Evolutionary conservation across 139 green algal genomes (phyloP), one percentile per base, ranked within the genome.

Genomic region (Chlamydomonas sp.): DNA sequence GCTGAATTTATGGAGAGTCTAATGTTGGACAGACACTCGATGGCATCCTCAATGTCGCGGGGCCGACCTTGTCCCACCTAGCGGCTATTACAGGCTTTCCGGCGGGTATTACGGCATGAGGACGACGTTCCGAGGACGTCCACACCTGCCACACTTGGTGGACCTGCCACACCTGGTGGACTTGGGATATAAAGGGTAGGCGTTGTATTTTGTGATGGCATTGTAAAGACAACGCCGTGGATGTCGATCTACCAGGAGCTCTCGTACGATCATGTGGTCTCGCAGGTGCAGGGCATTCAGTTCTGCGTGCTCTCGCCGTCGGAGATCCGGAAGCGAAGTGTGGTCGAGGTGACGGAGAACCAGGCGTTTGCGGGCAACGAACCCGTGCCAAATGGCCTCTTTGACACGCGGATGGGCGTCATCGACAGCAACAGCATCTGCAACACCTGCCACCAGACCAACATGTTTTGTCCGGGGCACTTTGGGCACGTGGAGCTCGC

Each of bases 401-500:
- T 66, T 48, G 93, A 98, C 79, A 84, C 84, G 2, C 79, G 84
- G 38, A 79, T 98, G 88, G 93, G 93, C 31, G 96, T 91, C 2
- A 88, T 98, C 75, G 90, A 96, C 69, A 72, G 78, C 61, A 68
- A 60, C n/a, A 39, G 84, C 6, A 84, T 84, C 63, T 94, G 89
- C 69, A 74, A 69, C 5, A 93, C 87, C 16, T 89, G 92, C 73
- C 83, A 83, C 10, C 69, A 76, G 8, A 71, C 73, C 43, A 79
- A 87, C 66, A 74, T 84, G 57, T 89, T 97, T 69, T 98, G 87
- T 68, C 94, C 94, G 0, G 93, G 94, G 3, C 91, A 98, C 77
- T 98, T 98, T 84, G 94, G 94, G 16, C 92, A 97, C 84, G 81
- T 98, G 30, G 89, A 96, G 76, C 84, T 98, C 34, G 91, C 89